Evolutionary conservation across 441 rosid genomes (phyloP), one percentile per base, ranked within the genome.

Genomic region (Pelargonium fulgidum): DNA sequence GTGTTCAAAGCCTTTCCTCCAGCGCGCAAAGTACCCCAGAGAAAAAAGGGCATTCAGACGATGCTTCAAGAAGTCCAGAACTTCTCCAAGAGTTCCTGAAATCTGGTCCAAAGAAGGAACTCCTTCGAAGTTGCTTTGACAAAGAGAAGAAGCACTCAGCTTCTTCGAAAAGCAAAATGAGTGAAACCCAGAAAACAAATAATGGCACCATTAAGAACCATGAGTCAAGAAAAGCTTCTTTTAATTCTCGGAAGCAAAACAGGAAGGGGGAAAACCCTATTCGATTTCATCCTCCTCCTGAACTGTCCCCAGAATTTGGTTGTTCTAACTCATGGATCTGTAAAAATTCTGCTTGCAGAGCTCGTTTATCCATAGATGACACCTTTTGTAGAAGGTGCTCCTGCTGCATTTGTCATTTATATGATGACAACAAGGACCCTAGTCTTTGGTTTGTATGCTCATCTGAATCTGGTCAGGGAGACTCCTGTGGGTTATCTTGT

Each of bases 341-440:
- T 80, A 92, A 92, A 75, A 95, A 95, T 70, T 87, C 91, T 65
- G 94, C 99, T 20, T 95, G 99, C 62, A 83, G 98, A 78, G 99
- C 99, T n/a, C 73, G 77, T 68, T 82, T 92, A 12, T 78, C 92
- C 45, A 83, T 81, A 68, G 90, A 85, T 47, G 96, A 92, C 75
- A 79, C 88, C 58, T 95, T 92, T 76, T 95, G 99, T 86, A 89
- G 78, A 84, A 89, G 99, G 74, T 95, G 99, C 76, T 95, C 99
- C 67, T 95, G 99, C 77, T 92, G 97, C 67, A 87, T 95, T 61
- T 95, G 99, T 73, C 96, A 92, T 79, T 70, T 75, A 33, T 95
- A 89, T 76, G 99, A 95, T 75, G 97, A 92, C 68, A 95, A 95
- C 81, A 95, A 95, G 77, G 99, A 95, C 70, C 98, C 98, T 9